These are phyloP conservation scores for Naganishia vishniacii DNA, from an alignment of 768 basidiomycete genomes.

Conservation along the genomic window DNA sequence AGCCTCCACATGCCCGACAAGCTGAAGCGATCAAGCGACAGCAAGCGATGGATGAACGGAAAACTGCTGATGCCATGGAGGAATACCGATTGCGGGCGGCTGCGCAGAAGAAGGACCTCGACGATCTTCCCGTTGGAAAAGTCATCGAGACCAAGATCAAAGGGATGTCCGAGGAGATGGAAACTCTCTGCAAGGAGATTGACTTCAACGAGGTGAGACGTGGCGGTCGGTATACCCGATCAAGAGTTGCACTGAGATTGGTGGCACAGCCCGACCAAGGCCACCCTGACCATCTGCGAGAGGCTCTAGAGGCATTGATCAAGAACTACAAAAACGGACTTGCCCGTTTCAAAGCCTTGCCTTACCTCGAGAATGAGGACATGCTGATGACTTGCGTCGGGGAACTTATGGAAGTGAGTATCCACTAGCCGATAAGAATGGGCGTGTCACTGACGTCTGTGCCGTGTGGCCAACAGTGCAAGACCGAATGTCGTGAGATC, in stretches of 20 bases:
- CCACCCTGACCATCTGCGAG: neutral
- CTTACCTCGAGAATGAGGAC: slow-evolving; percentile 23
- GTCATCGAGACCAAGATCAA: neutral
- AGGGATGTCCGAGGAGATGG: neutral
- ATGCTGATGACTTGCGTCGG: slow-evolving; percentile 20
- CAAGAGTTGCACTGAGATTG: too few species aligned
- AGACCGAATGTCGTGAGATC: slow-evolving; percentile 18
- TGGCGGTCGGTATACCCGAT: too few species aligned
- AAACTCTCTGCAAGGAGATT: slow-evolving; percentile 4
- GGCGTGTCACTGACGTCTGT: neutral
- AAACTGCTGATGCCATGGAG: slow-evolving; percentile 17
- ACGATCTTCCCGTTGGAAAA: neutral
- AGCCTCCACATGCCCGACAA: too few species aligned
- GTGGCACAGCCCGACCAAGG: slow-evolving; percentile 14
- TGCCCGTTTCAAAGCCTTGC: slow-evolving; percentile 19
- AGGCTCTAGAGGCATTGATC: slow-evolving; percentile 5
- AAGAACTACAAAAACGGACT: slow-evolving; percentile 26
- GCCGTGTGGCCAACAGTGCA: neutral
- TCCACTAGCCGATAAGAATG: too few species aligned
- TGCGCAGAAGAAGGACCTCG: slow-evolving; percentile 3
- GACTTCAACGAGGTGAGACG: slow-evolving; percentile 18
- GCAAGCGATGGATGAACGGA: slow-evolving; percentile 1
- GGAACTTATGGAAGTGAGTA: slow-evolving; percentile 17
- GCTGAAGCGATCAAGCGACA: slow-evolving; percentile 8
- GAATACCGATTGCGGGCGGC: neutral